Evolutionary conservation across 2,329 filamentous ascomycete genomes (phyloP), one percentile per base, ranked within the genome.

Genomic region (Fusarium oligoseptatum): DNA sequence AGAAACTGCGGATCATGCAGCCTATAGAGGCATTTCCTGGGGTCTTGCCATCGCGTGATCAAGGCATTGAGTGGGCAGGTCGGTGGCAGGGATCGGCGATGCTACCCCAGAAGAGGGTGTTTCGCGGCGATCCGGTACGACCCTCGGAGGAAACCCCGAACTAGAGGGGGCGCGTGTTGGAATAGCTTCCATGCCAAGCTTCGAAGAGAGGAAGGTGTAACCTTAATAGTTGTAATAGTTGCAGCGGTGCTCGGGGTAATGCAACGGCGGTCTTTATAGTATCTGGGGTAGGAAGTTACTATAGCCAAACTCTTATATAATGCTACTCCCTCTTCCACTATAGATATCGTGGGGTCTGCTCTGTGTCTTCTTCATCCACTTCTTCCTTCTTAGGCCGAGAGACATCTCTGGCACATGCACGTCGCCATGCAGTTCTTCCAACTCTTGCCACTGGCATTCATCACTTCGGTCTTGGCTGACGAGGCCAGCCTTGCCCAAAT

Each of bases 51-150:
- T 27, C 17, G 22, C 55, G 20, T 37, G 32, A 58, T 41, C 20
- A 20, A 60, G 22, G 57, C 24, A 39, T 43, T 29, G 37, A 60
- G 57, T 52, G 57, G 36, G 36, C 27, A 39, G 22, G 24, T 29
- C n/a, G 39, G 37, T 41, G 50, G 48, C 67, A 73, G 60, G 71
- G 71, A 68, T 45, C 71, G 64, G 67, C 20, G 24, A 7, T 24
- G 10, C 17, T 37, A 55, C 20, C 71, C 67, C 12, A 65, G 43
- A 72, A 64, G 3, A 52, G 71, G 36, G 20, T 34, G 3, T 17
- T 60, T 37, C 14, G 1, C 43, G 71, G n/a, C n/a, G 71, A 72
- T 72, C 67, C 27, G n/a, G 32, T 17, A 17, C 27, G 29, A 61
- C 27, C 37, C 17, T 27, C 56, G 56, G 56, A 22, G 22, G 22